Percentiles rank a stretch among this genome's conserved stretches.
Evolutionary conservation across 2,329 filamentous ascomycete genomes (phyloP).

Genomic region (Fusarium tjaetaba): DNA sequence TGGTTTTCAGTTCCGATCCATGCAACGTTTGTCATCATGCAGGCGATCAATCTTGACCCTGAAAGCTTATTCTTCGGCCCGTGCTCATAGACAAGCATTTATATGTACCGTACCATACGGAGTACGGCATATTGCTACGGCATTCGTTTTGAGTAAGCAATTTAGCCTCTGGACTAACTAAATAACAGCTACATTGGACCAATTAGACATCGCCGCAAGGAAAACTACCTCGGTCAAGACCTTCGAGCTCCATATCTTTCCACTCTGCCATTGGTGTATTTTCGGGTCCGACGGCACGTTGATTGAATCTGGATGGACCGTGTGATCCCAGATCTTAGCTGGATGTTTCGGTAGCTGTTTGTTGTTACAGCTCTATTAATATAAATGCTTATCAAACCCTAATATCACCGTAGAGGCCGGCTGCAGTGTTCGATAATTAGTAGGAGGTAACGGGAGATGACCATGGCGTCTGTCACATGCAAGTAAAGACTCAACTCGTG

Average conservation of each 20-base stretch:
- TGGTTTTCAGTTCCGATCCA: background rate
- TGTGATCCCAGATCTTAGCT: background rate
- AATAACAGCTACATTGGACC: background rate
- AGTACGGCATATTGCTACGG: background rate
- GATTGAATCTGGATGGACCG: background rate
- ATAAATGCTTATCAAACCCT: background rate
- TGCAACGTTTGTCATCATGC: background rate
- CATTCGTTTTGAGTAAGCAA: background rate
- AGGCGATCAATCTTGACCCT: background rate
- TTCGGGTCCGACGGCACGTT: background rate
- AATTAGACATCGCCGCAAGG: background rate
- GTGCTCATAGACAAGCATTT: background rate
- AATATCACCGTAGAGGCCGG: background rate
- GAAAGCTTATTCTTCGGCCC: background rate
- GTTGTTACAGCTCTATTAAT: background rate
- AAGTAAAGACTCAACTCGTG: too few relatives aligned
- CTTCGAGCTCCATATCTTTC: background rate
- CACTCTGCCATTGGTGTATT: background rate
- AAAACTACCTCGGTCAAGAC: background rate
- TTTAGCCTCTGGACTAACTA: background rate
- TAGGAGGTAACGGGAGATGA: too few relatives aligned
- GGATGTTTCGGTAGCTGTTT: background rate
- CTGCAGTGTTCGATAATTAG: background rate
- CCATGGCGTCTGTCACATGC: background rate
- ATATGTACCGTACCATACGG: background rate